Base-by-base conservation (phyloP, 2,329 filamentous ascomycete species). In the Coccinonectria pachysandricola region DNA sequence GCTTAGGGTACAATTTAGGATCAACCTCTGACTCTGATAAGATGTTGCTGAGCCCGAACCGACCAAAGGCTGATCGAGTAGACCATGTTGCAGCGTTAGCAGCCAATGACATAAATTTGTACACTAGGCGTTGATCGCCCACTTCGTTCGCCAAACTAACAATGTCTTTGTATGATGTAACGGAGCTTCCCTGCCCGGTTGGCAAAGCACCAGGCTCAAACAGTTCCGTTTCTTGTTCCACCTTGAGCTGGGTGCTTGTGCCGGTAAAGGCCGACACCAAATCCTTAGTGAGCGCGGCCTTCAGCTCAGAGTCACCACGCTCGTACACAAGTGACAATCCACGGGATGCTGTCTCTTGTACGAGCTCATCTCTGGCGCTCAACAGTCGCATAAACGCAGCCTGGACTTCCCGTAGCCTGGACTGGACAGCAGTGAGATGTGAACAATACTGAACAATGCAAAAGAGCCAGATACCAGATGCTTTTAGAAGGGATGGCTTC, bases 111-210 rank as follows among this genome's bases (percentile, higher is more conserved):
- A 98, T 98, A 59, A 98, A 96, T 35, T 87, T 85, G 61, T 98
- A 98, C 1, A 96, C 83, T n/a, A 98, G 64, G 42, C 82, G 87
- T 32, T 91, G 88, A 46, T 98, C 88, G 8, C 91, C 91, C 17
- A 95, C 87, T 57, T 98, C 91, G 21, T 88, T 84, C n/a, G 91
- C 91, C 24, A 98, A 64, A 41, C 70, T 91, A 54, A 98, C 82
- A 40, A 98, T 96, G 48, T 98, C 91, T 50, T 93, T 94, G 61
- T 98, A 98, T 0, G 88, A 96, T 0, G 85, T 95, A 29, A 96
- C 73, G 0, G 86, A 86, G 40, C 71, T 84, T 6, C 86, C 86
- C 38, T 94, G 85, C 4, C 87, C 85, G 0, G 87, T 96, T 0
- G 87, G 87, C 8, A 96, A 57, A 3, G 84, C 83, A 5, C 91